Base-by-base conservation (phyloP, 257 asterid genomes). In the Solanum infundibuliforme region DNA sequence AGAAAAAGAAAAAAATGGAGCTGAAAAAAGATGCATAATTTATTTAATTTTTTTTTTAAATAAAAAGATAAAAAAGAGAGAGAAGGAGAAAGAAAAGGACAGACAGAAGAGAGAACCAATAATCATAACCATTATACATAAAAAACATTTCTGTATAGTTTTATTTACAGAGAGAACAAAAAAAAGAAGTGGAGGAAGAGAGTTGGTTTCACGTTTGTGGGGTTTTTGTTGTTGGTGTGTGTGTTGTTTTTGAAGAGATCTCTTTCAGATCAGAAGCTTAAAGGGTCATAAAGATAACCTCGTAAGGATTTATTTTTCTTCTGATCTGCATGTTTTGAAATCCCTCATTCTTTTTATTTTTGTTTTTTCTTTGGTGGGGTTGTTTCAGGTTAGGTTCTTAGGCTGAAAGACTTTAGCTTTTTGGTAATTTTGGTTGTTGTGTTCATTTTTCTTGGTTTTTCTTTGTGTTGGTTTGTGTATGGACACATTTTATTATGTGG, bases 161-260 rank as follows among this genome's bases (percentile, higher is more conserved):
- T 74, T 79, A 65, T 79, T 72, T 48, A 68, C 83, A 39, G 66
- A 68, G 66, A 82, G 62, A 81, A 46, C 21, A 9, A 29, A 6
- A 55, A 55, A 14, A 3, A 52, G 11, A 6, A 55, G 65, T 18
- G 4, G 62, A 16, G 23, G 62, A 66, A 34, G 25, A 73, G 60
- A 58, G 90, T 86, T 77, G 87, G 71, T 83, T 41, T 86, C 88
- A 77, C 90, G 90, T 85, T 79, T 85, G 74, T 82, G 68, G 85
- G 43, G 25, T 82, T 48, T 82, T 7, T 55, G 2, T 55, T 55
- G 8, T 55, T 55, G 23, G 20, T 58, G 25, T 88, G 88, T 75
- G 87, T 86, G 85, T 85, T 83, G 87, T 66, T 83, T 46, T 74
- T 20, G 66, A 23, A 85, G 83, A 75, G 79, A 82, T 82, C 31